These are phyloP conservation scores for Ceratocystis papillata DNA, from an alignment of 2,329 filamentous ascomycete genomes.

Conservation along the genomic window DNA sequence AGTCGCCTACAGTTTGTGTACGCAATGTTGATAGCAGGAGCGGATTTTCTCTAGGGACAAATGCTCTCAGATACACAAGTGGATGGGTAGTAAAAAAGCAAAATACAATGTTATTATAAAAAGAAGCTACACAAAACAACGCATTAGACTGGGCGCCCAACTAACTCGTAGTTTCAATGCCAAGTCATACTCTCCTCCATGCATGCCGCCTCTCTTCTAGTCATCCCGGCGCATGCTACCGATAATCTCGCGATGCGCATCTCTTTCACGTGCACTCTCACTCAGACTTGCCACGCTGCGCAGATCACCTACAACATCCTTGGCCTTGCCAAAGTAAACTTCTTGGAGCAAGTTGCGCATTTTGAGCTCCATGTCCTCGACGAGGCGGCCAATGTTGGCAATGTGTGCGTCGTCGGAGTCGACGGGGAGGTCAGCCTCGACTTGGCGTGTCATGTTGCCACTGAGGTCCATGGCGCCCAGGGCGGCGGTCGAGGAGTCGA, in stretches of 20 bases:
- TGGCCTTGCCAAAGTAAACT: conserved; percentile 98
- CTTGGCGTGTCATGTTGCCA: conserved; percentile 95
- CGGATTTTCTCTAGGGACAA: too few relatives aligned
- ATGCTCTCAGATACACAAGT: too few relatives aligned
- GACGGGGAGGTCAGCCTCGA: conserved; percentile 82
- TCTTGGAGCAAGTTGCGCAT: conserved; percentile 98
- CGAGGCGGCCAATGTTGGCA: conserved; percentile 82
- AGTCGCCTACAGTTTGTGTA: neutral
- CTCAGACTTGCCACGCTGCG: conserved; percentile 76
- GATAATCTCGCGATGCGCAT: conserved; percentile 82
- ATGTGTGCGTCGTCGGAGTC: conserved; percentile 90
- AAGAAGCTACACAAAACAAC: conserved; percentile 13
- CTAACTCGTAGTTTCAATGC: neutral
- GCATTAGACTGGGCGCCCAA: neutral
- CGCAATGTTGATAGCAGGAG: neutral
- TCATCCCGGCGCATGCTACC: conserved; percentile 40
- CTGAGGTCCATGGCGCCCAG: conserved; percentile 84
- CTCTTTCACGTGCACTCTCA: conserved; percentile 71
- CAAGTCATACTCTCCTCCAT: neutral
- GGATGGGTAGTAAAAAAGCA: neutral
- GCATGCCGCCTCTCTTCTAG: neutral
- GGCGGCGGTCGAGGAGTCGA: conserved; percentile 48
- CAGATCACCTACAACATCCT: conserved; percentile 93
- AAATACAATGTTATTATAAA: neutral
- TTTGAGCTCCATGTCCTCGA: conserved; percentile 99